Evolutionary conservation across 208 protist species (phyloP), one percentile per base, ranked within the genome.

Genomic region (Wallacemonas rigidus): DNA sequence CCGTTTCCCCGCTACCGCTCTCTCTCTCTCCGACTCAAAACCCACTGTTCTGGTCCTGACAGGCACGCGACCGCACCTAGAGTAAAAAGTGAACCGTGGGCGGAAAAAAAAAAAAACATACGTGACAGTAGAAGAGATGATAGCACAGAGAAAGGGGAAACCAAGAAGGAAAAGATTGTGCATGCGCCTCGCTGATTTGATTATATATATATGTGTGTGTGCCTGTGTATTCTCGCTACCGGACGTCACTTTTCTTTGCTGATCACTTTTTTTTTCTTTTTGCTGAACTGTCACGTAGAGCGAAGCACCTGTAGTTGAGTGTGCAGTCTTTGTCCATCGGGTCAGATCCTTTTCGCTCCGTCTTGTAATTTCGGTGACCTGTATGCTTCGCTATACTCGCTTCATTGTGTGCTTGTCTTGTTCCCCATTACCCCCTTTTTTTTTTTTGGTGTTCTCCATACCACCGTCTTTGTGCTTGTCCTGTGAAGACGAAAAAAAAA

Each of bases 121-220:
- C 26, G 26, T 26, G 26, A 26, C 26, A 26, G 26, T 26, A 26
- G 26, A 26, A 26, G 26, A 26, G 26, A 26, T 0, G 26, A 0
- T 26, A 26, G 26, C 26, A 0, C 26, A 26, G 26, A 26, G 26
- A 26, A 26, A 26, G 26, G 0, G 26, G 26, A 26, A 26, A 26
- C 26, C 26, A 26, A 26, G 26, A 26, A 26, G 26, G 26, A 26
- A 26, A 26, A 26, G 26, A 26, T 26, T 0, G 26, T 26, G 26
- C 26, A 26, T 26, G 26, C 26, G 26, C 0, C 26, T 26, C 26
- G 26, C 26, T 26, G 26, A 26, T 26, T 26, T 26, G 26, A n/a
- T n/a, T n/a, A n/a, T n/a, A 39, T 50, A 35, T 55, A 17, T 71
- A 1, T 64, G 26, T 73, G 56, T 65, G 51, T 73, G 43, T 73